Conservation (phyloP, 2,329 filamentous ascomycete species). For the Sporothrix euskadiensis region DNA sequence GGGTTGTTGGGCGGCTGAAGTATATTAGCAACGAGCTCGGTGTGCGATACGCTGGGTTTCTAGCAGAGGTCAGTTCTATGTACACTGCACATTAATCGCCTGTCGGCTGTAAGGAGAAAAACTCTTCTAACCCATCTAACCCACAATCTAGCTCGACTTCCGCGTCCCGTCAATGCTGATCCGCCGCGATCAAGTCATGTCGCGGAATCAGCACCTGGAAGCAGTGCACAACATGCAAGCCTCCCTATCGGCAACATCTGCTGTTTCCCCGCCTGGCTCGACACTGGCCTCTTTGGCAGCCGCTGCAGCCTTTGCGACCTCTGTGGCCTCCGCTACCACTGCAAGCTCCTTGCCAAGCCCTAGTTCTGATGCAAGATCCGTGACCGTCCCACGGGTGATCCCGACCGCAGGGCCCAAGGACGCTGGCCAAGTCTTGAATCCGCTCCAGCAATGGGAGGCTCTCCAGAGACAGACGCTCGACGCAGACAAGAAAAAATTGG, state of each 20-base stretch:
- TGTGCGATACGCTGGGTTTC: conserved; percentile 58
- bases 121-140: neutral
- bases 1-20: conserved; percentile 55
- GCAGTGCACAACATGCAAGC: conserved; percentile 36
- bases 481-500: conserved; percentile 45
- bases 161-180: conserved; percentile 65
- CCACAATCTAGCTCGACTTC: conserved; percentile 50
- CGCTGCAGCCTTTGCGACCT: too few relatives aligned
- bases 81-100: neutral
- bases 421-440: conserved; percentile 39
- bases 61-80: conserved; percentile 51
- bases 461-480: conserved; percentile 51
- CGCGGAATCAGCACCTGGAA: conserved; percentile 46
- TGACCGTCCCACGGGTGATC: neutral
- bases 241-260: conserved; percentile 40
- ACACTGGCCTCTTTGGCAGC: neutral
- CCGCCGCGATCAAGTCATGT: conserved; percentile 53
- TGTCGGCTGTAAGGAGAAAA: neutral
- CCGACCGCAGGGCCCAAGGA: neutral
- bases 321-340: neutral
- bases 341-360: neutral
- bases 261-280: neutral
- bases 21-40: conserved; percentile 59
- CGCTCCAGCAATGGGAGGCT: conserved; percentile 51
- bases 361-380: neutral